phyloP scores from a whole-genome alignment of 768 basidiomycete species.

The Boletus reticulatus region DNA sequence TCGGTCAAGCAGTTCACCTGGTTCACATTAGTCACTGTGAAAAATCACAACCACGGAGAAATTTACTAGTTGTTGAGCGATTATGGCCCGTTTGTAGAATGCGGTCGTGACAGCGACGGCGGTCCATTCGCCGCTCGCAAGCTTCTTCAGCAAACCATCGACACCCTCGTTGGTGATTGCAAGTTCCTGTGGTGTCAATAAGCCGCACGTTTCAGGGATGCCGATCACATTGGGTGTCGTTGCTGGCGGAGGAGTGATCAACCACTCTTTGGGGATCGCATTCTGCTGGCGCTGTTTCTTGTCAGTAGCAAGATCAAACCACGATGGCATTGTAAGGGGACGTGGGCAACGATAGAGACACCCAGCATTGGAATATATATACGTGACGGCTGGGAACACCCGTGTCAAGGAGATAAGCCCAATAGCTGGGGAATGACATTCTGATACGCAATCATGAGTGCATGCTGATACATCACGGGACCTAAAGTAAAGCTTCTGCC shows the following conservation, averaged over 20 bases:
- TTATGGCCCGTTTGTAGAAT: slow-evolving; percentile 72
- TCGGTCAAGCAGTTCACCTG: slow-evolving; percentile 83
- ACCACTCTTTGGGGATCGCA: slow-evolving; percentile 65
- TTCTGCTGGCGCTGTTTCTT: slow-evolving; percentile 54
- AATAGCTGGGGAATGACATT: too few relatives aligned
- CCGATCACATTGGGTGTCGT: slow-evolving; percentile 49
- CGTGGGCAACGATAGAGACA: neutral
- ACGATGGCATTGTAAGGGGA: slow-evolving; percentile 24
- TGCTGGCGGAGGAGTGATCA: slow-evolving; percentile 47
- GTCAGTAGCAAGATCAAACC: slow-evolving; percentile 52
- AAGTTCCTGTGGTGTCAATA: slow-evolving; percentile 56
- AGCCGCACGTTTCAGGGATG: slow-evolving; percentile 53
- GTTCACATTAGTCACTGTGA: neutral
- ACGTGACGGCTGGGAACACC: slow-evolving; percentile 10
- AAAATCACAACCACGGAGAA: neutral
- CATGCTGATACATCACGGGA: neutral
- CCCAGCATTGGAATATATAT: slow-evolving; percentile 5
- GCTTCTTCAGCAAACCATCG: slow-evolving; percentile 48
- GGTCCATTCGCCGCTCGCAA: slow-evolving; percentile 56
- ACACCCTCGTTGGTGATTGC: slow-evolving; percentile 55
- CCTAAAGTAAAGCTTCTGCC: too few relatives aligned
- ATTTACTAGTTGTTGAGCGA: slow-evolving; percentile 76
- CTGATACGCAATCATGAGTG: neutral
- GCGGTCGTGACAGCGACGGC: slow-evolving; percentile 68
- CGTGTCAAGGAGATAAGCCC: slow-evolving; percentile 9